These are phyloP conservation scores for Epichloe uncinata DNA, from an alignment of 2,329 filamentous ascomycete genomes.

Conservation along the genomic window DNA sequence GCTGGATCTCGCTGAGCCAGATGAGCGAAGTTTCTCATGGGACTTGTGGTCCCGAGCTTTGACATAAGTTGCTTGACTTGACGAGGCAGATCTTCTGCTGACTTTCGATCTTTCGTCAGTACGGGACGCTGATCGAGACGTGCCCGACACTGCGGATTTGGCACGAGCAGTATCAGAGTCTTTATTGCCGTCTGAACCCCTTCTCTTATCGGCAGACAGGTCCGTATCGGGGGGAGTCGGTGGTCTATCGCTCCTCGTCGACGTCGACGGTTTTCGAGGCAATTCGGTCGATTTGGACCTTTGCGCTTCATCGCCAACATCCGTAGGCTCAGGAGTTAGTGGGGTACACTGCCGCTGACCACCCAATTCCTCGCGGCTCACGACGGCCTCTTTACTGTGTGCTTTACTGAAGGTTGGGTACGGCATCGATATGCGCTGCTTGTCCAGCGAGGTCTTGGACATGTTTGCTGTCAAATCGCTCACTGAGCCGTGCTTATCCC, in stretches of 20 bases:
- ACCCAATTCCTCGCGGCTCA: slow-evolving; percentile 42
- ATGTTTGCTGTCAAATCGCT: slow-evolving; percentile 38
- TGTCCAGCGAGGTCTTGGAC: slow-evolving; percentile 22
- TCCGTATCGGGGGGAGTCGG: slow-evolving; percentile 55
- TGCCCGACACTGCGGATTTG: slow-evolving; percentile 30
- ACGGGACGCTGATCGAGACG: slow-evolving; percentile 31
- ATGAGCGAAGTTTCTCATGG: slow-evolving; percentile 23
- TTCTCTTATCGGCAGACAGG: slow-evolving; percentile 31
- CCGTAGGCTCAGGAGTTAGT: slow-evolving; percentile 58
- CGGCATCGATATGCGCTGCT: slow-evolving; percentile 42
- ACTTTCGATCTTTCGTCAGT: slow-evolving; percentile 38
- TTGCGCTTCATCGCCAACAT: slow-evolving; percentile 34
- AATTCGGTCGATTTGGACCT: slow-evolving; percentile 36
- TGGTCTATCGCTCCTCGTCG: slow-evolving; percentile 34
- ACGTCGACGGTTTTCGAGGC: slow-evolving; percentile 22
- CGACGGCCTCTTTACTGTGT: slow-evolving; percentile 77
- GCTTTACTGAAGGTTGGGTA: slow-evolving; percentile 83
- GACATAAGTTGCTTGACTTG: slow-evolving; percentile 45
- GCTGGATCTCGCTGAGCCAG: slow-evolving; percentile 21
- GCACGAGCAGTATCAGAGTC: slow-evolving; percentile 17
- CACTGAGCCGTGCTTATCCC: slow-evolving; percentile 22
- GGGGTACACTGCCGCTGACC: slow-evolving; percentile 25
- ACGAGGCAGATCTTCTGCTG: slow-evolving; percentile 40
- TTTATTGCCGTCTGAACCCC: slow-evolving; percentile 23
- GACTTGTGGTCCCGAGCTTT: slow-evolving; percentile 22